Evolutionary conservation across 257 asterid genomes (phyloP).

Genomic region (Euphrasia confusa): DNA sequence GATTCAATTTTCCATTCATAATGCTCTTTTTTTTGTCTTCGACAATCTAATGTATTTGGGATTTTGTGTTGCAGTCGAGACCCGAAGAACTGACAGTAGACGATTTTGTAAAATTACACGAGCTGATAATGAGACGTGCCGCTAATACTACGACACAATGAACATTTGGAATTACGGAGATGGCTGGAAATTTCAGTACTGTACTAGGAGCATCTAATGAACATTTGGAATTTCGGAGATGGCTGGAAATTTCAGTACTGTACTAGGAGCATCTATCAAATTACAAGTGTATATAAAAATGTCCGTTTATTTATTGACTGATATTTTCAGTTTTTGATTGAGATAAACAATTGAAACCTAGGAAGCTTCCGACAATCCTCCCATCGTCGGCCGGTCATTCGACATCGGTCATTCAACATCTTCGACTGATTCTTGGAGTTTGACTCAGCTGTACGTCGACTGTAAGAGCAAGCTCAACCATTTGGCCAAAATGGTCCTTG

Average conservation of each 20-base stretch:
- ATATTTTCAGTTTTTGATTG: too few species aligned
- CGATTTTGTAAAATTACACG: conserved; percentile 78
- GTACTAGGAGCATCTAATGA: not conserved
- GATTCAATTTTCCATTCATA: conserved; percentile 15
- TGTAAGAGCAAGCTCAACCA: too few species aligned
- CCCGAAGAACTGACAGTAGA: conserved; percentile 85
- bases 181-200: not conserved
- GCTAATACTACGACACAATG: conserved; percentile 20
- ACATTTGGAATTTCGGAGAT: not conserved
- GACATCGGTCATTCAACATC: too few species aligned
- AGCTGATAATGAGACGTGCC: conserved; percentile 41
- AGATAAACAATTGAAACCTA: too few species aligned
- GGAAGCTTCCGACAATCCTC: too few species aligned
- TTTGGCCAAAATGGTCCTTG: too few species aligned
- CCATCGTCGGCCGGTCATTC: too few species aligned
- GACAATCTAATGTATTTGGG: not conserved
- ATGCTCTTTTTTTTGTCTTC: not conserved
- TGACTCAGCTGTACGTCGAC: too few species aligned
- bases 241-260: not conserved
- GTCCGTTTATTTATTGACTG: too few species aligned
- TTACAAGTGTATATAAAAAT: too few species aligned
- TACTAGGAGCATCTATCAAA: too few species aligned
- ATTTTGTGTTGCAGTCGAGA: conserved; percentile 59
- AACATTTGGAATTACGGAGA: not conserved
- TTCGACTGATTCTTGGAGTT: too few species aligned